phyloP scores from a whole-genome alignment of 2,329 filamentous ascomycete species.

The Alternaria solani region DNA sequence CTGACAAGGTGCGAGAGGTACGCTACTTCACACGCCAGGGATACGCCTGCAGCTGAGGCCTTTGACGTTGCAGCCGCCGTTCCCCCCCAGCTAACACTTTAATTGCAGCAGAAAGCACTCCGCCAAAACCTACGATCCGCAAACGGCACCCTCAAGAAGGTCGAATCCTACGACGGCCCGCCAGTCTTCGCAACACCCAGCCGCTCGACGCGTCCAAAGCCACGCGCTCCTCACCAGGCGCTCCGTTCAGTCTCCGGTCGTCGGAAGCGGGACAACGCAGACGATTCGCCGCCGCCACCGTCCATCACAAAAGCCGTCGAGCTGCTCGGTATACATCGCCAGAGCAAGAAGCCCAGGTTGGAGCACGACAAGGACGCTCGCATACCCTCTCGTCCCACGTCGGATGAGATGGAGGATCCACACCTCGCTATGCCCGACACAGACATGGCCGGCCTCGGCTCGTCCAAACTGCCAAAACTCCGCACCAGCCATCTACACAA shows the following conservation, averaged over 20 bases:
- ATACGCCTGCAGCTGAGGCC: conserved; percentile 27
- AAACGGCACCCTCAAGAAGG: conserved; percentile 57
- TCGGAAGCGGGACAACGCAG: conserved; percentile 54
- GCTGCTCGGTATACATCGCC: conserved; percentile 58
- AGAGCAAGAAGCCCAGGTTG: conserved; percentile 59
- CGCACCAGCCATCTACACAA: conserved; percentile 26
- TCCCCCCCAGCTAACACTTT: conserved; percentile 33
- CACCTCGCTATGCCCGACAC: conserved; percentile 51
- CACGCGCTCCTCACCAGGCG: conserved; percentile 27
- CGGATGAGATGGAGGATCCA: conserved; percentile 46
- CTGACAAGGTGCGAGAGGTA: conserved; percentile 63
- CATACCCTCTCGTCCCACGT: conserved; percentile 34
- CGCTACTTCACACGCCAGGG: conserved; percentile 34
- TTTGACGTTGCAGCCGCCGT: conserved; percentile 26
- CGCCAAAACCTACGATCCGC: conserved; percentile 55
- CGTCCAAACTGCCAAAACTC: conserved; percentile 32
- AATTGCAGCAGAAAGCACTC: conserved; percentile 54
- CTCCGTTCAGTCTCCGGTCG: conserved; percentile 41
- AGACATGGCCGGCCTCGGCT: conserved; percentile 37
- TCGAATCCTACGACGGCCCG: conserved; percentile 50
- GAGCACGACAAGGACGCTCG: conserved; percentile 33
- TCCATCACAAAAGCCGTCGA: conserved; percentile 64
- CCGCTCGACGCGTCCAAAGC: conserved; percentile 44
- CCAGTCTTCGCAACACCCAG: conserved; percentile 54
- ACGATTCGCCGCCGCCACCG: conserved; percentile 58